phyloP scores from a whole-genome alignment of 2,329 filamentous ascomycete species.

The Ophiosphaerella korrae region DNA sequence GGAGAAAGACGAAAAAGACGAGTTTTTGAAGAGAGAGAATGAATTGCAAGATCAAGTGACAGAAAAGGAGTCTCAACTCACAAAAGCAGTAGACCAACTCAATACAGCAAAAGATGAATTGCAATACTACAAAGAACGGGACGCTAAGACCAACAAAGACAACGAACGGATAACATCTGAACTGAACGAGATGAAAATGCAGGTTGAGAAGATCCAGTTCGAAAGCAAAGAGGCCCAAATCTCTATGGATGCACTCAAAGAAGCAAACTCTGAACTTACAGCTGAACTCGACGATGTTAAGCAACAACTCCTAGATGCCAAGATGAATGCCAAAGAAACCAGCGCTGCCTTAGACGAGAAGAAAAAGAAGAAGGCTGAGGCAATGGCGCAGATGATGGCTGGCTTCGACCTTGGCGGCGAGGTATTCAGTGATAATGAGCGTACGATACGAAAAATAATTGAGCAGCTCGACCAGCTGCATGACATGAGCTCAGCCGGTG shows the following conservation, averaged over 20 bases:
- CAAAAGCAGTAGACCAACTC: slow-evolving; percentile 77
- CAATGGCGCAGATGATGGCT: slow-evolving; percentile 99
- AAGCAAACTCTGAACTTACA: slow-evolving; percentile 92
- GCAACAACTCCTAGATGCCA: slow-evolving; percentile 91
- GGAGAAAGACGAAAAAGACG: slow-evolving; percentile 96
- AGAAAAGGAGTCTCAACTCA: slow-evolving; percentile 85
- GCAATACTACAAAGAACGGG: slow-evolving; percentile 80
- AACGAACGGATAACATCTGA: slow-evolving; percentile 87
- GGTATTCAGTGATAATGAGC: slow-evolving; percentile 91
- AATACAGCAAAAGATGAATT: slow-evolving; percentile 87
- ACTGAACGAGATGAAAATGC: slow-evolving; percentile 93
- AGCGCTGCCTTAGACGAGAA: slow-evolving; percentile 91
- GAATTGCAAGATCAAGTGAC: slow-evolving; percentile 96
- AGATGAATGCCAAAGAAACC: slow-evolving; percentile 95
- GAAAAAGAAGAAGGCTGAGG: slow-evolving; percentile 97
- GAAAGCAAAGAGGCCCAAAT: slow-evolving; percentile 97
- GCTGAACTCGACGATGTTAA: slow-evolving; percentile 92
- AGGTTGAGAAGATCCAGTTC: slow-evolving; percentile 91
- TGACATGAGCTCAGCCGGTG: slow-evolving; percentile 76
- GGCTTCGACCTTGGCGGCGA: slow-evolving; percentile 93
- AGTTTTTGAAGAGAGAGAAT: slow-evolving; percentile 93
- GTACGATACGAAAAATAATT: slow-evolving; percentile 80
- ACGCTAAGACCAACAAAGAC: slow-evolving; percentile 80
- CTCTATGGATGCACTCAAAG: slow-evolving; percentile 96
- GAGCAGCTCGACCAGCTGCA: slow-evolving; percentile 80